Conservation (phyloP, 1,139 yeast species). For the Magnusiomyces clavatus region DNA sequence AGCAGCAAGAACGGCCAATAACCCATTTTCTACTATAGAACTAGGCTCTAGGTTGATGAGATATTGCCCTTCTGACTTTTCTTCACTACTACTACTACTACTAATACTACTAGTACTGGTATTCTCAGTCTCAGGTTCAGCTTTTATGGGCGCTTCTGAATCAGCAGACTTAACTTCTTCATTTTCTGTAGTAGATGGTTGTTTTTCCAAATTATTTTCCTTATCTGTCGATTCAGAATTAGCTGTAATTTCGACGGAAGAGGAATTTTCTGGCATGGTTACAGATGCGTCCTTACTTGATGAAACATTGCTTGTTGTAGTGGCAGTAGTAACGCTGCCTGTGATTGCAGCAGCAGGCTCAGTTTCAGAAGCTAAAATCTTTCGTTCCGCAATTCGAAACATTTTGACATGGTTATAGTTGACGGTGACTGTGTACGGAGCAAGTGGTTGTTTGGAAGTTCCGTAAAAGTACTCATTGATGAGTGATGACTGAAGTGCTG, state of each 20-base stretch:
- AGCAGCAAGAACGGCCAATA: constrained; percentile 66
- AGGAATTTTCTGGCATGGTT: too few species aligned
- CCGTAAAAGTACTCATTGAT: constrained; percentile 92
- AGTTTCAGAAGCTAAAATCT: constrained; percentile 3
- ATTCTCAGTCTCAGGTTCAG: not conserved
- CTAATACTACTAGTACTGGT: not conserved
- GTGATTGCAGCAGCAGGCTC: constrained; percentile 1
- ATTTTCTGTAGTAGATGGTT: not conserved
- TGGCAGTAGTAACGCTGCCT: not conserved
- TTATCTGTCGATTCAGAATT: not conserved
- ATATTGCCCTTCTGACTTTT: constrained; percentile 8
- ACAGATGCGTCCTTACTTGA: too few species aligned
- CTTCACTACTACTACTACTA: not conserved
- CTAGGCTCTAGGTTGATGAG: constrained; percentile 42
- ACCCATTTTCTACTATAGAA: constrained; percentile 59
- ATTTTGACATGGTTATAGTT: constrained; percentile 36
- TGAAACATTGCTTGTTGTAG: constrained; percentile 8
- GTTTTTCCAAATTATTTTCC: not conserved
- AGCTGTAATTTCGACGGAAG: too few species aligned
- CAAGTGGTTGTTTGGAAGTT: constrained; percentile 51
- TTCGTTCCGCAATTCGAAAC: constrained; percentile 40
- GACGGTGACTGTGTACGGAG: constrained; percentile 65
- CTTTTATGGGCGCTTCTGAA: not conserved
- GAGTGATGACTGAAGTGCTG: constrained; percentile 66
- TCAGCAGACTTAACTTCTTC: not conserved